A percentile compares a stretch with the other conserved stretches of the same genome.
Conservation (phyloP, 176 grass and related monocot species). For the Hyparrhenia diplandra region DNA sequence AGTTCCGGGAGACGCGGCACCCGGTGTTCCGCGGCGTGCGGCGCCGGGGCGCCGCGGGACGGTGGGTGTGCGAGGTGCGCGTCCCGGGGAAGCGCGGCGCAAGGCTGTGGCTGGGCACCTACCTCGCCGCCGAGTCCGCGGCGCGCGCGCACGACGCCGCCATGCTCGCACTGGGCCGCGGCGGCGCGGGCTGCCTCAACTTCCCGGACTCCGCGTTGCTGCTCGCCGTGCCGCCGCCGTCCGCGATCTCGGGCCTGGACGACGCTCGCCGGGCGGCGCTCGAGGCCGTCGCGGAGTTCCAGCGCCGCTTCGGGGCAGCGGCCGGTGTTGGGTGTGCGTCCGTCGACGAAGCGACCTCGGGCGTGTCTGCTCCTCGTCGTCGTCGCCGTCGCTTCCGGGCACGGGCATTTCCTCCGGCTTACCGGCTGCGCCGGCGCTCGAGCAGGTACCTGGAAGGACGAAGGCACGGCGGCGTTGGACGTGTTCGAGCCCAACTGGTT, state of each 20-base stretch:
- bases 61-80: slow-evolving; percentile 84
- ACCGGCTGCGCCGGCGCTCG: background rate
- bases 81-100: slow-evolving; percentile 48
- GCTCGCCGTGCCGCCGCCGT: slow-evolving; percentile 29
- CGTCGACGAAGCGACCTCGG: background rate
- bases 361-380: background rate
- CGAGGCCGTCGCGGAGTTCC: slow-evolving; percentile 41
- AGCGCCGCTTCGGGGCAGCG: background rate
- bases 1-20: slow-evolving; percentile 84
- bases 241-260: slow-evolving; percentile 15
- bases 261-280: slow-evolving; percentile 34
- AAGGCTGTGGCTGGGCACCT: slow-evolving; percentile 80
- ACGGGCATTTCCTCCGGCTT: background rate
- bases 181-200: slow-evolving; percentile 46
- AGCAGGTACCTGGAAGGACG: background rate
- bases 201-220: slow-evolving; percentile 61
- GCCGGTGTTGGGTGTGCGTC: background rate
- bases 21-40: slow-evolving; percentile 81
- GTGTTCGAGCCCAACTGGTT: slow-evolving; percentile 27
- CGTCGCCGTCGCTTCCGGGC: background rate
- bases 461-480: background rate
- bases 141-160: slow-evolving; percentile 72
- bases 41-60: slow-evolving; percentile 25
- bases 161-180: slow-evolving; percentile 31
- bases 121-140: slow-evolving; percentile 49